A percentile compares a stretch with the other conserved stretches of the same genome.
These are phyloP conservation scores for Lachnellula suecica DNA, from an alignment of 2,329 filamentous ascomycete species.

Conservation along the genomic window DNA sequence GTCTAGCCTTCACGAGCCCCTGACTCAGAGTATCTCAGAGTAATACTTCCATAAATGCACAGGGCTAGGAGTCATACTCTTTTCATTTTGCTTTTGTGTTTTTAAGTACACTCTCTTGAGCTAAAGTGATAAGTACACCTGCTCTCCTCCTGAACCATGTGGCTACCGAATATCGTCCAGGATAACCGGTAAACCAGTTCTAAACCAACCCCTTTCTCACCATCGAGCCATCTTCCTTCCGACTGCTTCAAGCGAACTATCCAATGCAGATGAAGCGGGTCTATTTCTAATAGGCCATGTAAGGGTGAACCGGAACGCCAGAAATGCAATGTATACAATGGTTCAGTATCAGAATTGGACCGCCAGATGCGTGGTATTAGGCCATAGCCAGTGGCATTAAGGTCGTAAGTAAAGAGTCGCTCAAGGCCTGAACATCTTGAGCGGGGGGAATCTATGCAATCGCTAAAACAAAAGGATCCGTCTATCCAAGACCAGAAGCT, in stretches of 20 bases:
- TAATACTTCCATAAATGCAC: background rate
- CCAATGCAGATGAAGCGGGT: constrained; percentile 10
- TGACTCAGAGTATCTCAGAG: too few species aligned
- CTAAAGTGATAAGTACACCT: background rate
- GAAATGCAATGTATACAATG: constrained; percentile 17
- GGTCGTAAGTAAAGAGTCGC: constrained; percentile 16
- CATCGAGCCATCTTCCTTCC: background rate
- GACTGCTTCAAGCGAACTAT: background rate
- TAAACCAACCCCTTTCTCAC: background rate
- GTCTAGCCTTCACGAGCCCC: too few species aligned
- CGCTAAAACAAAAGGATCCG: constrained; percentile 26
- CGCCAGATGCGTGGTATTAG: constrained; percentile 22
- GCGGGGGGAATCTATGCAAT: constrained; percentile 30
- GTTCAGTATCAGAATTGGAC: constrained; percentile 6
- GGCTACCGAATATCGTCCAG: background rate
- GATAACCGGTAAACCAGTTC: background rate
- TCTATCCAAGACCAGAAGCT: constrained; percentile 3
- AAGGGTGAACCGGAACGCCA: constrained; percentile 9
- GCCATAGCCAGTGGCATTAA: constrained; percentile 12
- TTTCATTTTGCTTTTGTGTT: background rate
- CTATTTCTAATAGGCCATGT: constrained; percentile 8
- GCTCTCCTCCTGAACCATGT: background rate
- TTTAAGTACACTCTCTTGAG: background rate
- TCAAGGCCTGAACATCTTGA: constrained; percentile 12
- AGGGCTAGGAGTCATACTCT: background rate